Base-by-base conservation (phyloP, 2,329 filamentous ascomycete species). In the Cryphonectria nitschkei region DNA sequence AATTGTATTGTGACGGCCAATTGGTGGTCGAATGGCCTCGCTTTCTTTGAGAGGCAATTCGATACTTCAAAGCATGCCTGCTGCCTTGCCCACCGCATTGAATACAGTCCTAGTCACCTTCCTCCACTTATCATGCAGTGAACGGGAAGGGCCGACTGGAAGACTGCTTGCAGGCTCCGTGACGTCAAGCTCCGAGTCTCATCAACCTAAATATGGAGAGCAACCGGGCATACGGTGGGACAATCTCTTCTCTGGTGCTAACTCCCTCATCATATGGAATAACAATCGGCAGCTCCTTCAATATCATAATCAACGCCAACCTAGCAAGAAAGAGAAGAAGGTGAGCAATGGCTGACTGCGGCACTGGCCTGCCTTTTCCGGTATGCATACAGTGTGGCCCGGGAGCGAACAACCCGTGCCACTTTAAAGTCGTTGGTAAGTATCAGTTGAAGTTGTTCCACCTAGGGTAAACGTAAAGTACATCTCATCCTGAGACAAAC, bases 381-480 rank as follows among this genome's bases (percentile, higher is more conserved):
- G 70, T 71, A 26, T 72, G 70, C 43, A 72, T 72, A 29, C 70
- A 72, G 32, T 72, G 70, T 37, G 67, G 70, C 5, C 70, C 70
- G 34, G 63, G 63, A 11, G 70, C 69, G 9, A 71, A 71, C 46
- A 71, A 71, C 56, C 56, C 70, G 6, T 71, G 70, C 46, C 70
- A 72, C 67, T 72, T 72, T 26, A 72, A 72, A 37, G 26, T 69
- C 29, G 46, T 72, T 29, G 70, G 67, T 72, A 60, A 32, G 69
- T 14, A 41, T 22, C 26, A n/a, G 32, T 13, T 64, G 16, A 7
- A 16, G 3, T 14, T 2, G 6, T 11, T 39, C 9, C 9, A 11
- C 29, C 50, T 14, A 3, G 2, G 9, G n/a, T 39, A 29, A 39
- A 52, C 9, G n/a, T 22, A n/a, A n/a, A n/a, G 19, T 39, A 39